Base-by-base conservation (phyloP, 1,284 basidiomycete species). In the Leccinum idahoense region DNA sequence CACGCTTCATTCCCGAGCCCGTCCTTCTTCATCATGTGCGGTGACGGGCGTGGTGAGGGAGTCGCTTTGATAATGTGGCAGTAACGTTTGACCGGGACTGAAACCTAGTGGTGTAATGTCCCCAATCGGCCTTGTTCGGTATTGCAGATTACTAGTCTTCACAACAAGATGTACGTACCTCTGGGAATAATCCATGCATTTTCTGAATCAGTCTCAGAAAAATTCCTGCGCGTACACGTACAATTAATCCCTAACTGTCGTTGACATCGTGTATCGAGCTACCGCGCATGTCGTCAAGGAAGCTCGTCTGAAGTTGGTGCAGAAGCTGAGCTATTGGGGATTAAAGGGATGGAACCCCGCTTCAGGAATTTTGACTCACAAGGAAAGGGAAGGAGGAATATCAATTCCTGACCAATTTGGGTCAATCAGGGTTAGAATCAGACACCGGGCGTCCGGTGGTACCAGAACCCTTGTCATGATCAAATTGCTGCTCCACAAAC, bases 1-100 rank as follows among this genome's bases (percentile, higher is more conserved):
- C 65, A 55, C 26, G 10, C 37, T 67, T 67, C 60, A 65, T 70
- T 68, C 61, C 66, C 61, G 63, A 62, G 32, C 32, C 32, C 32
- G 32, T 35, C 66, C 39, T 51, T 20, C 49, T 14, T 54, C 51
- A 54, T 39, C 58, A 46, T 60, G 39, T 39, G 39, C n/a, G 41
- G 20, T 55, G 53, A 37, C 53, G n/a, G 37, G 58, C 41, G 29
- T 35, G 51, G 29, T 51, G 49, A 46, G 44, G 49, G 32, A 51
- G 41, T 23, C 20, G 41, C 18, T 20, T 59, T 44, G 8, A 26
- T 60, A 12, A 32, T 37, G 20, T 53, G 54, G 53, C 53, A 49
- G 46, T 49, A 23, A 51, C 23, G 51, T 26, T 54, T 26, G 23
- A 53, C 20, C 51, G 11, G 51, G 20, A 23, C 51, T 53, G 20